Conservation (phyloP, 495 filamentous ascomycete species). For the Beverwykella pulmonaria region DNA sequence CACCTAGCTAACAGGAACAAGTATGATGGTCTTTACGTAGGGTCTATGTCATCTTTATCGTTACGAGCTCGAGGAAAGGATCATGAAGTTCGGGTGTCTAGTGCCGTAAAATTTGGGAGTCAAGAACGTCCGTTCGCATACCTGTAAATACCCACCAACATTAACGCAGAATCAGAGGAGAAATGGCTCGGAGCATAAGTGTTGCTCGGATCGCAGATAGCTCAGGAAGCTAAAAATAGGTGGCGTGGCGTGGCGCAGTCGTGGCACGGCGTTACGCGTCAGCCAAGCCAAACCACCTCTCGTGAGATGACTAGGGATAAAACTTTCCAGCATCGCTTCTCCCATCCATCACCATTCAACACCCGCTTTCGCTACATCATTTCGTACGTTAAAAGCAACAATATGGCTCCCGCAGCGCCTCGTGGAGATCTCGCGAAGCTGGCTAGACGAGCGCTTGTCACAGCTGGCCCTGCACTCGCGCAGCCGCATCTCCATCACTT, state of each 20-base stretch:
- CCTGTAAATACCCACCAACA: too few relatives aligned
- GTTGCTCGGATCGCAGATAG: too few relatives aligned
- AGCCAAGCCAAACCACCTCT: background rate
- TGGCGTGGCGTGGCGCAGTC: background rate
- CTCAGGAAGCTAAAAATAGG: background rate
- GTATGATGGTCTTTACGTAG: too few relatives aligned
- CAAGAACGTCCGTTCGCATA: too few relatives aligned
- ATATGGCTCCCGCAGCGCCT: constrained; percentile 13
- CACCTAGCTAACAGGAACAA: too few relatives aligned
- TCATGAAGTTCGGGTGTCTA: too few relatives aligned
- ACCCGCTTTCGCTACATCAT: background rate
- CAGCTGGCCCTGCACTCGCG: constrained; percentile 29
- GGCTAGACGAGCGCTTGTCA: constrained; percentile 30
- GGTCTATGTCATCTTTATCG: too few relatives aligned
- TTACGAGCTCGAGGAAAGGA: too few relatives aligned
- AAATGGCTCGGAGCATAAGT: too few relatives aligned
- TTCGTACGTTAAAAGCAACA: background rate
- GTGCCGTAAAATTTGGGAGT: too few relatives aligned
- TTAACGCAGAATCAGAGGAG: too few relatives aligned
- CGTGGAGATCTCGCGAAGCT: constrained; percentile 20
- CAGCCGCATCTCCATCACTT: constrained; percentile 29
- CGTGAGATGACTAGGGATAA: background rate
- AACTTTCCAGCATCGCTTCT: background rate
- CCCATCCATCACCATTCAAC: background rate
- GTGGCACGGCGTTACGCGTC: background rate